Conservation (phyloP, 345 rosid genomes). For the Lumnitzera racemosa region DNA sequence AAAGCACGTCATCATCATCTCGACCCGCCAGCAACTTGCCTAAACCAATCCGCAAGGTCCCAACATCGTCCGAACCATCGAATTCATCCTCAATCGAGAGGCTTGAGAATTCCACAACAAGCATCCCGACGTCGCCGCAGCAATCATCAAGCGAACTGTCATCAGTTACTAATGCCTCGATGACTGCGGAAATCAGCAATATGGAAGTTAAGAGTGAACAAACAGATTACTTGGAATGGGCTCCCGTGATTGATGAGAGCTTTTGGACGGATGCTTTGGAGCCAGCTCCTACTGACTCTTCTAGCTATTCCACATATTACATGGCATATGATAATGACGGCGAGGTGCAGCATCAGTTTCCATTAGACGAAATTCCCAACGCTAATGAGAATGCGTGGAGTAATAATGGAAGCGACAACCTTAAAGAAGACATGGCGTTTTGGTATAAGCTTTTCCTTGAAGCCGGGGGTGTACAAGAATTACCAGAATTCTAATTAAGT, state of each 20-base stretch:
- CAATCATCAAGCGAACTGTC: conserved; percentile 47
- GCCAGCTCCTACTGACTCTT: conserved; percentile 10
- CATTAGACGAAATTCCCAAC: too few species aligned
- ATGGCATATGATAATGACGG: too few species aligned
- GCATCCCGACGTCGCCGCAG: conserved; percentile 29
- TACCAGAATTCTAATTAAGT: background rate
- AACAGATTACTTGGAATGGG: conserved; percentile 23
- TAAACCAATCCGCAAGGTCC: conserved; percentile 3
- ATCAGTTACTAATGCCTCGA: conserved; percentile 19
- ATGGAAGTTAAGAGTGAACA: conserved; percentile 12
- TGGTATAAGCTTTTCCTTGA: conserved; percentile 57
- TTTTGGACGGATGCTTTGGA: conserved; percentile 52
- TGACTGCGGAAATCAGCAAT: conserved; percentile 13
- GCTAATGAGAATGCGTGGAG: too few species aligned
- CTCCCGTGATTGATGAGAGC: conserved; percentile 48
- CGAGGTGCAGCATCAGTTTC: too few species aligned
- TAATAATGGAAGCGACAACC: background rate
- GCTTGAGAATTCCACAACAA: background rate
- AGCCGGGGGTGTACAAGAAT: conserved; percentile 21
- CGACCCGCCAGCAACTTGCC: background rate
- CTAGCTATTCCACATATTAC: background rate
- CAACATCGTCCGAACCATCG: conserved; percentile 11
- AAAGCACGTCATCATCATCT: too few species aligned
- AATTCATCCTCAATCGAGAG: background rate
- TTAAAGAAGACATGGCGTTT: conserved; percentile 39